Base-by-base conservation (phyloP, 2,329 filamentous ascomycete genomes). In the Zymoseptoria crescenta region DNA sequence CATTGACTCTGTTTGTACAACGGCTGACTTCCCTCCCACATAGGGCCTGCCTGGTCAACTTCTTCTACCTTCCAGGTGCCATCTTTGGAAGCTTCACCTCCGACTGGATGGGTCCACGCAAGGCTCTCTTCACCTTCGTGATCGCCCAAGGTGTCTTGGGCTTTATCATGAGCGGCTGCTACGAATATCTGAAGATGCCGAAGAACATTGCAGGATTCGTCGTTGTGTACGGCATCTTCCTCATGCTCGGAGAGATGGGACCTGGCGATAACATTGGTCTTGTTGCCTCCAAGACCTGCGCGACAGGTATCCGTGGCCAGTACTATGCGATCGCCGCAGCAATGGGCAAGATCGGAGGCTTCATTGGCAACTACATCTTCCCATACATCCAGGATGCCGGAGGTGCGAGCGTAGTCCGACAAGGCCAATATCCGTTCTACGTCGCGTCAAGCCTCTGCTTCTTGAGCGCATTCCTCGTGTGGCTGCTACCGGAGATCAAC, bases 221-320 rank as follows among this genome's bases (percentile, higher is more conserved):
- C 1, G 87, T 91, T 4, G 83, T 93, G 2, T 93, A 91, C 66
- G 89, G 83, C 16, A 80, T 94, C 63, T 94, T 94, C 76, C 77
- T 90, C 1, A 59, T 57, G 83, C 79, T 93, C 1, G 89, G 89
- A 54, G 90, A 94, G 73, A 75, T 95, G 49, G 91, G 92, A 0
- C 91, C 92, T 0, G 92, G 92, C 10, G 89, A 96, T 77, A 96
- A 96, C 73, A 96, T 96, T 66, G 91, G 91, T 2, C 81, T 96
- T 0, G 74, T 95, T 29, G 91, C 92, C 0, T 88, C 88, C 52
- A 96, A 96, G 78, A 92, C 89, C 1, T 91, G 86, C 68, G 90
- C 92, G 0, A 96, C 92, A 4, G 87, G 88, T 19, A 87, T 96
- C 19, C 62, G 91, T 48, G 92, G 91, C 2, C 84, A 89, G 70